Evolutionary conservation across 2,329 filamentous ascomycete genomes (phyloP), one percentile per base, ranked within the genome.

Genomic region (Pseudogymnoascus sp.): DNA sequence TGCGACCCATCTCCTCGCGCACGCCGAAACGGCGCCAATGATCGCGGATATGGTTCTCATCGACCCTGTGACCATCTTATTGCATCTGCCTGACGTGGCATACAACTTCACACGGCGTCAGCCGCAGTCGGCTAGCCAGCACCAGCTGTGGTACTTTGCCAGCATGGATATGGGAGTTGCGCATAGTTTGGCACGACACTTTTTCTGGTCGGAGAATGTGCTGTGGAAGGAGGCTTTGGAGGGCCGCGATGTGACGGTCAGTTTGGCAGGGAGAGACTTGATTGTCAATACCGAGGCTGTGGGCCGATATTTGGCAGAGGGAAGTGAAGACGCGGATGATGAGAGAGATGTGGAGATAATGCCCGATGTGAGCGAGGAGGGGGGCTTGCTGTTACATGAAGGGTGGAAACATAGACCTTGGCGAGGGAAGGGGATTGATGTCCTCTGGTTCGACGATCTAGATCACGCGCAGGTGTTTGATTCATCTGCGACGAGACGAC

Each of bases 131-230:
- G 80, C 84, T n/a, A 85, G 83, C 66, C 84, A 88, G 70, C 78
- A 81, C 67, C 79, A 85, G 63, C 74, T 87, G 0, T 83, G 81
- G 67, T 88, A 85, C 69, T 87, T 87, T 64, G 84, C 81, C 0
- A 80, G 78, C 10, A 82, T 80, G 66, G 84, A 88, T 66, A 82
- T 84, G 68, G 80, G 82, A 53, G 79, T 86, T 7, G 77, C 82
- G 7, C 82, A 86, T 69, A 85, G 82, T 0, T 73, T 87, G 0
- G 78, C 79, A 11, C 75, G 84, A 11, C 78, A 82, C 38, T 87
- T 87, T 71, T 85, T 85, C 74, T 88, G 85, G 84, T 76, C 75
- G 18, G 78, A 87, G 65, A 86, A 84, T 68, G 76, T 85, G 0
- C 71, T 87, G 5, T 87, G 84, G 84, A 82, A 82, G 68, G 78